Percentiles rank a stretch among this genome's conserved stretches.
phyloP scores from a whole-genome alignment of 2,329 filamentous ascomycete species.

The Beauveria sp. region DNA sequence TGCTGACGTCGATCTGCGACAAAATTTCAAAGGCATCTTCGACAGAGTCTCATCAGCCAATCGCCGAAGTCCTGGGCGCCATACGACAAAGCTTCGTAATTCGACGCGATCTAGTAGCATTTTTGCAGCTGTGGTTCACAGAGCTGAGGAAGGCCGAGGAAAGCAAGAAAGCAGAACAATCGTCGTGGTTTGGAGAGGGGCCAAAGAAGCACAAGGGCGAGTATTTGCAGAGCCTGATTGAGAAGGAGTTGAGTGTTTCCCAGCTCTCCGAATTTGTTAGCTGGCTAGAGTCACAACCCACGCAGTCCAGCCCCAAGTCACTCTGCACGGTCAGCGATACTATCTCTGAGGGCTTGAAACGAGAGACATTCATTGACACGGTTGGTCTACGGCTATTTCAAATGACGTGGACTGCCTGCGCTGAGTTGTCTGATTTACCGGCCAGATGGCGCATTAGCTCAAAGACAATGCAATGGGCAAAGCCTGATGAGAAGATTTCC shows the following conservation, averaged over 20 bases:
- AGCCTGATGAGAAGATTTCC: slow-evolving; percentile 20
- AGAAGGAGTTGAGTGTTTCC: slow-evolving; percentile 35
- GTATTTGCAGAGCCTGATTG: slow-evolving; percentile 23
- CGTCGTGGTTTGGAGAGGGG: slow-evolving; percentile 27
- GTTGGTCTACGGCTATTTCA: slow-evolving; percentile 30
- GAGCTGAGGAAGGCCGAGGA: slow-evolving; percentile 31
- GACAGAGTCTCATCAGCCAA: slow-evolving; percentile 16
- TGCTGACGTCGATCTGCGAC: slow-evolving; percentile 34
- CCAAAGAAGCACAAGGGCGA: slow-evolving; percentile 15
- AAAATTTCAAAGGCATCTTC: slow-evolving; percentile 19
- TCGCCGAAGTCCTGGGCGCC: slow-evolving; percentile 30
- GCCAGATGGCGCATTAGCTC: slow-evolving; percentile 35
- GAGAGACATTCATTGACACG: slow-evolving; percentile 35
- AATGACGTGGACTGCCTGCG: slow-evolving; percentile 6
- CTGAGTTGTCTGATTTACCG: slow-evolving; percentile 16
- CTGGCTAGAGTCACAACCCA: slow-evolving; percentile 30
- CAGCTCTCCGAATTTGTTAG: slow-evolving; percentile 36
- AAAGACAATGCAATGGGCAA: slow-evolving; percentile 27
- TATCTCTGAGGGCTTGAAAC: slow-evolving; percentile 33
- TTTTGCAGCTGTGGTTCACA: slow-evolving; percentile 39
- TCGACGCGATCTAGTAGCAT: slow-evolving; percentile 36
- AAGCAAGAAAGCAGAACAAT: slow-evolving; percentile 18
- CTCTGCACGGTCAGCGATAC: slow-evolving; percentile 35
- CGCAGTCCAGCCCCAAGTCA: slow-evolving; percentile 21
- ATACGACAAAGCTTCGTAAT: slow-evolving; percentile 37